A percentile compares a stretch with the other conserved stretches of the same genome.
Evolutionary conservation across 495 filamentous ascomycete species (phyloP).

Genomic region (Trichoderma asperelloides): DNA sequence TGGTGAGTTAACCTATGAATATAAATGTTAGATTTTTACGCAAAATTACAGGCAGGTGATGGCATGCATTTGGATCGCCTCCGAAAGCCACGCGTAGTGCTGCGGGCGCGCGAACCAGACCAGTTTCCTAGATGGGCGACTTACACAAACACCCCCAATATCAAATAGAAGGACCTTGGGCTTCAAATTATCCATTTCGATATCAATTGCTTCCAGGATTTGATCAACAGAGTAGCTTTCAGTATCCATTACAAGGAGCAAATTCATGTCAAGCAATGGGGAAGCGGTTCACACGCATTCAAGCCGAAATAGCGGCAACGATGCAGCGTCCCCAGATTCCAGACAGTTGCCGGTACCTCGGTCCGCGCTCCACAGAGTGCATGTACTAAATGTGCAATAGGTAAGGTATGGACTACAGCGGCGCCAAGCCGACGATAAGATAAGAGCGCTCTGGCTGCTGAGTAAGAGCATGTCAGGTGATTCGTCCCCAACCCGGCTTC

Average conservation of each 20-base stretch:
- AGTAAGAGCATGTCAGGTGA: not conserved
- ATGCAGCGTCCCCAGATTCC: not conserved
- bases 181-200: slow-evolving; percentile 27
- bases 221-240: not conserved
- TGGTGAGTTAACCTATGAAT: slow-evolving; percentile 71
- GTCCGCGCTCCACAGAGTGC: not conserved
- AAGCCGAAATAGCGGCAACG: not conserved
- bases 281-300: not conserved
- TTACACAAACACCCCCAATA: slow-evolving; percentile 93
- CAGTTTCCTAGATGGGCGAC: slow-evolving; percentile 20
- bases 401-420: too few species aligned
- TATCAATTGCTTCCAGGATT: slow-evolving; percentile 21
- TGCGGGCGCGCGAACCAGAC: not conserved
- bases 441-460: not conserved
- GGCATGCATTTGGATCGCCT: not conserved
- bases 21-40: slow-evolving; percentile 14
- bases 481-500: slow-evolving; percentile 10
- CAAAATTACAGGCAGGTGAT: not conserved
- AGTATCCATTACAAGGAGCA: not conserved
- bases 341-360: not conserved
- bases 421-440: not conserved
- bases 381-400: too few species aligned
- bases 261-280: not conserved
- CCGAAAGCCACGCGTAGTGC: not conserved
- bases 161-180: slow-evolving; percentile 87